Evolutionary conservation across 306 rosid species (phyloP).

Genomic region (Lathyrus tuberosus): DNA sequence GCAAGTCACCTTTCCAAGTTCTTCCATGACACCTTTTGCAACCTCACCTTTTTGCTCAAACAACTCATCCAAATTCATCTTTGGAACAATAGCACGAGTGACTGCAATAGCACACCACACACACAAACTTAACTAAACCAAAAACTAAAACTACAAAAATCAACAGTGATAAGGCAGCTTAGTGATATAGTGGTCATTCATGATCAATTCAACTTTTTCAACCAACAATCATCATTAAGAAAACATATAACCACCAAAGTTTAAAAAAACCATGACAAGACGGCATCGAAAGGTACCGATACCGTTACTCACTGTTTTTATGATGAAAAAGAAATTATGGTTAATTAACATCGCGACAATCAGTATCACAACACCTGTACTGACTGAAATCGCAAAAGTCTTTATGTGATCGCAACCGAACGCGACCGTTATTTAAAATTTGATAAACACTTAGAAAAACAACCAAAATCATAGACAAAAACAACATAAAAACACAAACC

Average conservation of each 20-base stretch:
- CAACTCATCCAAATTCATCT: conserved; percentile 84
- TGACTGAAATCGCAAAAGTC: too few relatives aligned
- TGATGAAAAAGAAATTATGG: too few relatives aligned
- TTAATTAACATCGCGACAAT: too few relatives aligned
- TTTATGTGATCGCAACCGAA: too few relatives aligned
- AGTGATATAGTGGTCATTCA: neutral
- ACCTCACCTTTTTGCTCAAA: conserved; percentile 99
- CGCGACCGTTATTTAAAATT: too few relatives aligned
- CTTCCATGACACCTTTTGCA: conserved; percentile 84
- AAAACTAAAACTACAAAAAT: too few relatives aligned
- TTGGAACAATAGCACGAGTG: conserved; percentile 86
- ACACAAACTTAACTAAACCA: too few relatives aligned
- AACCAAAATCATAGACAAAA: neutral
- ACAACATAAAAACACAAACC: conserved; percentile 44
- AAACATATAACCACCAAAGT: too few relatives aligned
- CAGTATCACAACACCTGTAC: too few relatives aligned
- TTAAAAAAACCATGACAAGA: too few relatives aligned
- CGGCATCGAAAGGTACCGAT: too few relatives aligned
- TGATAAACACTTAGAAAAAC: neutral
- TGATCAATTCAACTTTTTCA: neutral
- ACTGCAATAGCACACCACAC: conserved; percentile 45
- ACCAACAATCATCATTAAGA: neutral
- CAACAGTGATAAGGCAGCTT: neutral
- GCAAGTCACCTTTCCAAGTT: conserved; percentile 81
- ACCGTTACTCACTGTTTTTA: too few relatives aligned